Evolutionary conservation across 2,329 filamentous ascomycete genomes (phyloP).

Genomic region (Stachybotrys chlorohalonatus): DNA sequence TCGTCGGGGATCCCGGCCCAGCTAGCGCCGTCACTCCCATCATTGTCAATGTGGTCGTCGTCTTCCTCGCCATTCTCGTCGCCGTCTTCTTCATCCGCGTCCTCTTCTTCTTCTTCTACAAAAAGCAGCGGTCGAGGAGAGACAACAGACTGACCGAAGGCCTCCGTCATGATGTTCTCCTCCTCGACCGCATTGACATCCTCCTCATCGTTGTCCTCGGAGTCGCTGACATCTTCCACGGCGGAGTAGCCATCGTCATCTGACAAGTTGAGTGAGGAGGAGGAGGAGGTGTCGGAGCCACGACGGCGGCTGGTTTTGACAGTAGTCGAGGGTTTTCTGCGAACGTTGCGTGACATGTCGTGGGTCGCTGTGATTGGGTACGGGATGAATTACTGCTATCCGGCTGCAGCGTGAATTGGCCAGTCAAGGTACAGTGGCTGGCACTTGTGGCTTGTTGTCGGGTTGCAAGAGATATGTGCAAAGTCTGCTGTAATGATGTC

Average conservation of each 20-base stretch:
- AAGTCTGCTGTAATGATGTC: no score
- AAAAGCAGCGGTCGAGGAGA: slow-evolving; percentile 41
- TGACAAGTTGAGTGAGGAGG: slow-evolving; percentile 50
- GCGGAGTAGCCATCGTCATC: slow-evolving; percentile 68
- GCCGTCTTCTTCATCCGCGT: slow-evolving; percentile 29
- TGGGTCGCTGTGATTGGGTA: not conserved
- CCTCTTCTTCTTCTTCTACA: slow-evolving; percentile 23
- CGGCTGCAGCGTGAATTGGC: no score
- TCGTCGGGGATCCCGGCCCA: slow-evolving; percentile 49
- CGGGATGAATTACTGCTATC: not conserved
- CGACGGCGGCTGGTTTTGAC: slow-evolving; percentile 33
- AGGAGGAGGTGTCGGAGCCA: slow-evolving; percentile 43
- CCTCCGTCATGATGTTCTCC: slow-evolving; percentile 54
- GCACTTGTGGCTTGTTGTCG: no score
- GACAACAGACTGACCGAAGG: slow-evolving; percentile 25
- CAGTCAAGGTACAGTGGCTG: no score
- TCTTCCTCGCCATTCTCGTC: slow-evolving; percentile 27
- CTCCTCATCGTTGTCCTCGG: slow-evolving; percentile 68
- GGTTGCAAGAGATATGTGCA: no score
- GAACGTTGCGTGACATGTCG: slow-evolving; percentile 45
- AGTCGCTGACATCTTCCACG: slow-evolving; percentile 72
- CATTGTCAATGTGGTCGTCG: slow-evolving; percentile 28
- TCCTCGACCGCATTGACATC: slow-evolving; percentile 73
- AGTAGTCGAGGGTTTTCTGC: slow-evolving; percentile 34
- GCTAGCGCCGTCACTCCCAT: slow-evolving; percentile 33